Conservation (phyloP, 2,329 filamentous ascomycete genomes). For the Fusarium pilosicola region DNA sequence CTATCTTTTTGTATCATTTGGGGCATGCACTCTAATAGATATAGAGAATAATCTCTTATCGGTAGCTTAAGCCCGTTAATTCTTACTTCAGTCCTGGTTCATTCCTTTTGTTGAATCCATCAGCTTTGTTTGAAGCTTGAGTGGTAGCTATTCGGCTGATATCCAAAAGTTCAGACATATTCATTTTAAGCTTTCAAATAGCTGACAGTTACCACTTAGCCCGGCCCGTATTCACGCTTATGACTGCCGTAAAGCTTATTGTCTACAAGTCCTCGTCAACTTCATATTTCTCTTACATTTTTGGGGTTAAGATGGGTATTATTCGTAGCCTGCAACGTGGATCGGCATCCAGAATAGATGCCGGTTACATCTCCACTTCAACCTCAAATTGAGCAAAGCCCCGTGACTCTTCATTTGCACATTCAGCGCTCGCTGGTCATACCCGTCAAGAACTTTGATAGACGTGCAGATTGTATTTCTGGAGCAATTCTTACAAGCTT, state of each 20-base stretch:
- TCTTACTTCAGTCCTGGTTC: not conserved
- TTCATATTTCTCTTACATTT: not conserved
- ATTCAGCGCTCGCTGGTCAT: too few species aligned
- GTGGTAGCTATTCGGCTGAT: not conserved
- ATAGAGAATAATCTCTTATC: not conserved
- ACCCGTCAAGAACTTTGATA: accelerated
- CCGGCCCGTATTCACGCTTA: not conserved
- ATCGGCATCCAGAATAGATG: not conserved
- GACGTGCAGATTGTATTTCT: accelerated
- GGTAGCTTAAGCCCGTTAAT: accelerated
- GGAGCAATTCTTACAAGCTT: too few species aligned
- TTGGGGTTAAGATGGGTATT: not conserved
- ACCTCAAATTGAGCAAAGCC: not conserved
- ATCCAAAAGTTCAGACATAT: not conserved
- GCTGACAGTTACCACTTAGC: not conserved
- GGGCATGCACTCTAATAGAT: not conserved
- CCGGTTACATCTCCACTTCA: not conserved
- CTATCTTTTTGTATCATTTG: not conserved
- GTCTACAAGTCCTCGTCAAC: not conserved
- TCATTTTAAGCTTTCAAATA: not conserved
- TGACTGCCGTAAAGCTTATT: not conserved
- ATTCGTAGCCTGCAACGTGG: not conserved
- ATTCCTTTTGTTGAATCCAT: not conserved
- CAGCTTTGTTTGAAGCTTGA: not conserved
- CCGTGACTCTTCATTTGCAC: too few species aligned